phyloP scores from a whole-genome alignment of 1,139 yeast genomes.

The Kodamaea fungicola region DNA sequence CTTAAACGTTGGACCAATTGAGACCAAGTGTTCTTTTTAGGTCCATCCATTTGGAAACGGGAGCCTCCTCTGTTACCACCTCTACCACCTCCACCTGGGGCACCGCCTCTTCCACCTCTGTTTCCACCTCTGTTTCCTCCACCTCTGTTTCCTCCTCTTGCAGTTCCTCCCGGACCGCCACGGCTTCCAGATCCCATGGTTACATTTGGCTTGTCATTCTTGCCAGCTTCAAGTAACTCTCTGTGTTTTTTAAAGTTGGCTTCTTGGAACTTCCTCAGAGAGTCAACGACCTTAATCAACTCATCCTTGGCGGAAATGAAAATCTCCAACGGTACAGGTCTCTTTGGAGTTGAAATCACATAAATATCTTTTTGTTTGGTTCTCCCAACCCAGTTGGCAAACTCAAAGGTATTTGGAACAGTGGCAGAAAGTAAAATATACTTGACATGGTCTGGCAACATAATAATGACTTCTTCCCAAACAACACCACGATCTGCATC shows the following conservation, averaged over 20 bases:
- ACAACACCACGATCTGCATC: conserved; percentile 98
- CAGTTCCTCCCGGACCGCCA: conserved; percentile 45
- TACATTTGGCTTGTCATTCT: conserved; percentile 27
- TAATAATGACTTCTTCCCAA: conserved; percentile 97
- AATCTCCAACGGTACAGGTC: conserved; percentile 94
- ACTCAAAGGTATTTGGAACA: conserved; percentile 95
- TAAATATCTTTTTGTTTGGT: conserved; percentile 94
- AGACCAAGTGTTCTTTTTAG: conserved; percentile 76
- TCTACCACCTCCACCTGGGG: conserved; percentile 21
- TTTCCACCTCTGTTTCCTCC: conserved; percentile 20
- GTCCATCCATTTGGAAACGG: conserved; percentile 55
- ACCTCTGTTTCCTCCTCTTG: conserved; percentile 29
- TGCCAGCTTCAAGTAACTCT: conserved; percentile 44
- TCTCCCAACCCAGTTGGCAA: conserved; percentile 98
- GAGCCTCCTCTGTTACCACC: conserved; percentile 18
- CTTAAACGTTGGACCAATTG: conserved; percentile 71
- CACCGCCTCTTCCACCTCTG: conserved; percentile 22
- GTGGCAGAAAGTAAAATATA: conserved; percentile 90
- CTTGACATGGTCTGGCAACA: conserved; percentile 94
- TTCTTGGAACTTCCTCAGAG: conserved; percentile 66
- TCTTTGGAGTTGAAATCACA: conserved; percentile 90
- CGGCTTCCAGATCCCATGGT: conserved; percentile 42
- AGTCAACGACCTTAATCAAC: conserved; percentile 69
- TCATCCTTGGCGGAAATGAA: conserved; percentile 74
- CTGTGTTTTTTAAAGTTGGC: conserved; percentile 61